Percentiles rank a stretch among this genome's conserved stretches.
Conservation (phyloP, 2,329 filamentous ascomycete species). For the Xylaria sp. region DNA sequence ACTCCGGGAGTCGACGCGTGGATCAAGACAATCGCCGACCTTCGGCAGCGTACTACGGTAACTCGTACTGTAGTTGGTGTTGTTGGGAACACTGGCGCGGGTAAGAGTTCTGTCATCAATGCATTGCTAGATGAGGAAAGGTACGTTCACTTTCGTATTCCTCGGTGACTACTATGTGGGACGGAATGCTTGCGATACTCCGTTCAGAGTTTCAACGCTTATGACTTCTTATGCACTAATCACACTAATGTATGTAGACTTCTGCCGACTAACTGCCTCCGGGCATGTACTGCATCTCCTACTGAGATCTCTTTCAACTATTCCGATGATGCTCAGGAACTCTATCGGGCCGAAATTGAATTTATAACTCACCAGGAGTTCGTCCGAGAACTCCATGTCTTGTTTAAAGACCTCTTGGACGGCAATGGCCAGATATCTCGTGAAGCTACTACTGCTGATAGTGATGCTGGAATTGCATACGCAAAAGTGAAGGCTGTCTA, state of each 20-base stretch:
- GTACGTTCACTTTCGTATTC: slow-evolving; percentile 30
- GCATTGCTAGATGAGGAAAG: slow-evolving; percentile 70
- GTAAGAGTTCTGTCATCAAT: slow-evolving; percentile 73
- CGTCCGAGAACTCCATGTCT: slow-evolving; percentile 41
- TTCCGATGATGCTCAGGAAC: slow-evolving; percentile 43
- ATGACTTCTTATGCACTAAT: neutral
- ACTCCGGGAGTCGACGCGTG: slow-evolving; percentile 45
- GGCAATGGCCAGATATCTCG: slow-evolving; percentile 41
- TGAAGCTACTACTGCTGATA: slow-evolving; percentile 41
- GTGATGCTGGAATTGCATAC: slow-evolving; percentile 46
- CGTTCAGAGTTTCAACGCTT: neutral
- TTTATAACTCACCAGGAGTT: slow-evolving; percentile 46
- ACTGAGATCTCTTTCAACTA: slow-evolving; percentile 48
- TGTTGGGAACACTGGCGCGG: slow-evolving; percentile 70
- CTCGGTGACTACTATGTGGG: neutral
- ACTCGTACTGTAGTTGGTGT: slow-evolving; percentile 65
- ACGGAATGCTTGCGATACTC: neutral
- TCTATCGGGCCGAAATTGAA: slow-evolving; percentile 47
- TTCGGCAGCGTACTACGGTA: slow-evolving; percentile 53
- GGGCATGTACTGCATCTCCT: slow-evolving; percentile 47
- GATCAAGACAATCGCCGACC: slow-evolving; percentile 55
- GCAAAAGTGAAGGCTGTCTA: slow-evolving; percentile 48
- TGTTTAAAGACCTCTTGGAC: slow-evolving; percentile 44
- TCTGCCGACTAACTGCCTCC: slow-evolving; percentile 45
- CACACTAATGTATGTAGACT: slow-evolving; percentile 36